phyloP scores from a whole-genome alignment of 2,329 filamentous ascomycete species.

The Monilinia aucupariae region DNA sequence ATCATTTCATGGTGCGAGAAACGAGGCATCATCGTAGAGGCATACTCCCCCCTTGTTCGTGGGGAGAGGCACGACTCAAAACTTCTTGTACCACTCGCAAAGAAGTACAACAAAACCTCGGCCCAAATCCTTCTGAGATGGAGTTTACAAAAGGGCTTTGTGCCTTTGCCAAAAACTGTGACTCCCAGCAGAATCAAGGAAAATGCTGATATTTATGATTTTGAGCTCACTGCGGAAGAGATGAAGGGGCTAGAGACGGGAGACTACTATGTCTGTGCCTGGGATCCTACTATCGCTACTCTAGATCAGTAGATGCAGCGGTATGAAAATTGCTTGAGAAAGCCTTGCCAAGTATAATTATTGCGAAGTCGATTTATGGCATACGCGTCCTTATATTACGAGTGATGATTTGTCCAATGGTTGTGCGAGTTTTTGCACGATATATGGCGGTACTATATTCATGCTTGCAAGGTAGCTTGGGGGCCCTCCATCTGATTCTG shows the following conservation, averaged over 20 bases:
- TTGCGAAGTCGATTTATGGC: too few relatives aligned
- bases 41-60: slow-evolving; percentile 55
- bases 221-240: slow-evolving; percentile 50
- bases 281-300: slow-evolving; percentile 50
- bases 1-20: slow-evolving; percentile 72
- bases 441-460: not conserved
- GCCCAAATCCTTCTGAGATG: slow-evolving; percentile 77
- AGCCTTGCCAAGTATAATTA: not conserved
- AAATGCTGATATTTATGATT: slow-evolving; percentile 54
- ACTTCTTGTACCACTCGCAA: slow-evolving; percentile 56
- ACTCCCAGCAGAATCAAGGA: slow-evolving; percentile 60
- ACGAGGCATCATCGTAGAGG: slow-evolving; percentile 57
- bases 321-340: not conserved
- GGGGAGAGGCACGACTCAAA: slow-evolving; percentile 68
- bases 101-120: slow-evolving; percentile 67
- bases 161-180: slow-evolving; percentile 70
- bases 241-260: slow-evolving; percentile 45
- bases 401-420: not conserved
- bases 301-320: slow-evolving; percentile 38
- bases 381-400: not conserved
- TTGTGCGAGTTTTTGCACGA: not conserved
- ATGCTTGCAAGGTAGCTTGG: not conserved
- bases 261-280: slow-evolving; percentile 50
- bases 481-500: not conserved
- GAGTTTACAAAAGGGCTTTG: slow-evolving; percentile 71